Evolutionary conservation across 177 flowering plant genomes (phyloP), one percentile per base, ranked within the genome.

Genomic region (Vitis hybrid): DNA sequence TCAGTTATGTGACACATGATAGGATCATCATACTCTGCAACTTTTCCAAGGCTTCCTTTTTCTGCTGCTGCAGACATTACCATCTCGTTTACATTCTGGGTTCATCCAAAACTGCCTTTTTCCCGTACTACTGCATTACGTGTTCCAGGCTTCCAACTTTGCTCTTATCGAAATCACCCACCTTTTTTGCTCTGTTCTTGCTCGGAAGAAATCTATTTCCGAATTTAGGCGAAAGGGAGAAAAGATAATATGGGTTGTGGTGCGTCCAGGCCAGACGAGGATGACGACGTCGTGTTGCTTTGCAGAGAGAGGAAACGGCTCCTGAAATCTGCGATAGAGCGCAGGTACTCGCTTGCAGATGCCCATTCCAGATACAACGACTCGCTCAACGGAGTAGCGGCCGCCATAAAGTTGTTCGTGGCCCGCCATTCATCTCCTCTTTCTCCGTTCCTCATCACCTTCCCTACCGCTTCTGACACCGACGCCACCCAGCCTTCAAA

Each of bases 251-350:
- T 83, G 82, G 88, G 86, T 52, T 86, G 89, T 80, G 85, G 65
- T 40, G 79, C 80, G 2, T 84, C 91, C 5, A 85, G 74, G 82
- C 65, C 82, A 26, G 77, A 68, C 15, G 87, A 83, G 48, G 91
- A 86, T 77, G 81, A 75, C 2, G 84, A 82, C 17, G 94, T 85
- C 1, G 90, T 89, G 10, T 64, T 79, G 1, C 71, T 89, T 52
- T 87, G 91, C 51, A 84, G 73, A 61, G 89, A 86, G 65, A 84
- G 94, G 50, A 89, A 86, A 59, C 77, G 77, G 15, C 80, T 83
- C 30, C 65, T 89, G 61, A 87, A 87, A 72, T 64, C 79, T 58
- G 89, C 86, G 12, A 83, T 89, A 4, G 86, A 89, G 66, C 77
- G 85, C 2, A 71, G 94, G 52, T 82, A 85, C 70, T 78, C 79